Evolutionary conservation across 148 eudicot species (phyloP), one percentile per base, ranked within the genome.

Genomic region (Oxyria digyna): DNA sequence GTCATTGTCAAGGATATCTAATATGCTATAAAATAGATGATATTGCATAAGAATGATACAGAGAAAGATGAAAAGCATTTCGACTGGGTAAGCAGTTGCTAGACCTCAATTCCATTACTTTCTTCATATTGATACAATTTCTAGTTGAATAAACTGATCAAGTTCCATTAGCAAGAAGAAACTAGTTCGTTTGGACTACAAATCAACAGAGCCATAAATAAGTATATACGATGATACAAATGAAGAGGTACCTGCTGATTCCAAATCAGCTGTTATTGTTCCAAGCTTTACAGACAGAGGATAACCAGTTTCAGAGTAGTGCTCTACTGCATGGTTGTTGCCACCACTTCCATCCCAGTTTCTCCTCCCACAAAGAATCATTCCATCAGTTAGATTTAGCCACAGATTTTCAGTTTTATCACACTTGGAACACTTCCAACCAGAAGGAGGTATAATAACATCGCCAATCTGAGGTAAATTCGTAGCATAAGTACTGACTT

Each of bases 261-360:
- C 95, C 52, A 93, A 69, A 78, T 90, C 98, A 73, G 90, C 82
- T 64, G 97, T 93, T 77, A 93, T 77, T 32, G 98, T 93, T 70
- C 98, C 98, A 77, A 93, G 97, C 82, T 93, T 93, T 64, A 90
- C 98, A 52, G 98, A 91, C 67, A 93, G 86, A 73, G 98, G 98
- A 74, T 80, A 83, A 14, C 75, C 74, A 24, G 96, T 87, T 49
- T 78, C 89, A 55, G 76, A 81, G 64, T 77, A 93, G 80, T 93
- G 89, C 75, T 90, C 91, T 71, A 93, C 73, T 32, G 98, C 98
- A 81, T 93, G 98, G 77, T 93, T 83, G 78, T 90, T 93, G 68
- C 98, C 96, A 65, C 98, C 98, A 77, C 71, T 88, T 70, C 96
- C 98, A 80, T 93, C 98, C 95, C 95, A 93, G 78, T 85, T 90